A percentile compares a stretch with the other conserved stretches of the same genome.
These are phyloP conservation scores for Kurtzmaniella quercitrusa DNA, from an alignment of 1,139 yeast genomes.

Conservation along the genomic window DNA sequence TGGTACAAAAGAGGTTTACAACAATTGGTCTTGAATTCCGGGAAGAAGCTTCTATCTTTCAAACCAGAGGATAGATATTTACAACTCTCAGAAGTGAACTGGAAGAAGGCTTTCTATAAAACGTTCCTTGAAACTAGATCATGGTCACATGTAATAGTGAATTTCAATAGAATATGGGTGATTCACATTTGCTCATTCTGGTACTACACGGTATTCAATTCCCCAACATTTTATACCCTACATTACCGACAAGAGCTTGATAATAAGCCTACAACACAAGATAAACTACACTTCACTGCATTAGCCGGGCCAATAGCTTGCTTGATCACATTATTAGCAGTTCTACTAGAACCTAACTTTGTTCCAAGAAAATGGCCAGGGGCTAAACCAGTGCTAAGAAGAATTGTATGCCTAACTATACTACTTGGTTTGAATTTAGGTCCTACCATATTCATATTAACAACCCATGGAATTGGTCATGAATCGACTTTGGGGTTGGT, in stretches of 20 bases:
- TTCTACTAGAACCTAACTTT: slow-evolving; percentile 40
- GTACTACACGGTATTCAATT: slow-evolving; percentile 53
- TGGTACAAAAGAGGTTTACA: slow-evolving; percentile 54
- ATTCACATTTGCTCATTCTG: slow-evolving; percentile 57
- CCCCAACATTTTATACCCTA: slow-evolving; percentile 52
- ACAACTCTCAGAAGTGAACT: slow-evolving; percentile 37
- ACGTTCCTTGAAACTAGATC: slow-evolving; percentile 55
- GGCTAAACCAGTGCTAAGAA: slow-evolving; percentile 36
- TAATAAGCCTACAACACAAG: slow-evolving; percentile 46
- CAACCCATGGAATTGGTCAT: slow-evolving; percentile 19
- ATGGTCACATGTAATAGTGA: slow-evolving; percentile 55
- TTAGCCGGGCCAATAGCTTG: slow-evolving; percentile 49
- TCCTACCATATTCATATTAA: slow-evolving; percentile 42
- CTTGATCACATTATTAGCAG: slow-evolving; percentile 38
- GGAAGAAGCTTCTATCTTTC: slow-evolving; percentile 34
- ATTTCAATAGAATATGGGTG: slow-evolving; percentile 61
- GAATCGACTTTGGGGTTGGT: slow-evolving; percentile 27
- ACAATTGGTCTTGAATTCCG: slow-evolving; percentile 33
- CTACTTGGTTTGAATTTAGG: slow-evolving; percentile 25
- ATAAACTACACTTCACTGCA: slow-evolving; percentile 44
- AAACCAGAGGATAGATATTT: slow-evolving; percentile 45
- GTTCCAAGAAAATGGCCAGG: slow-evolving; percentile 58
- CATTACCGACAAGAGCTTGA: slow-evolving; percentile 40
- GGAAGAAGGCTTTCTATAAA: slow-evolving; percentile 51
- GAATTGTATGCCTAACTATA: slow-evolving; percentile 27